Evolutionary conservation across 2,329 filamentous ascomycete genomes (phyloP).

Genomic region (Daldinia eschscholtzii): DNA sequence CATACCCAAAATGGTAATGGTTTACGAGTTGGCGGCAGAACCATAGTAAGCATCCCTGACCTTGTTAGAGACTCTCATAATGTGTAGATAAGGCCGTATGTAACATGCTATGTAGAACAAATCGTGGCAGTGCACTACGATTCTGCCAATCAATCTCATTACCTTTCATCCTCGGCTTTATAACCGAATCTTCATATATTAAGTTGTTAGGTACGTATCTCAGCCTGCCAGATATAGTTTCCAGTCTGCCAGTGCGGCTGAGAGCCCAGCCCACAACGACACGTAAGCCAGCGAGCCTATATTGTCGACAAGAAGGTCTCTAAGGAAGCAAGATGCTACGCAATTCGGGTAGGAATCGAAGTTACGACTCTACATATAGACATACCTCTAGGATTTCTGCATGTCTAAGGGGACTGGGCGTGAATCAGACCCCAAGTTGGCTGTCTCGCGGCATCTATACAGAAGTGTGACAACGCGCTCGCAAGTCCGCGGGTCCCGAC

Average conservation of each 20-base stretch:
- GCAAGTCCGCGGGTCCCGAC: slow-evolving; percentile 14
- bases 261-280: slow-evolving; percentile 15
- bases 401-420: background rate
- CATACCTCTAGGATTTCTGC: background rate
- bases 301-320: background rate
- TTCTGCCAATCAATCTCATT: background rate
- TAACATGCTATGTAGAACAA: background rate
- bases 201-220: too few relatives aligned
- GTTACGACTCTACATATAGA: background rate
- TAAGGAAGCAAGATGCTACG: background rate
- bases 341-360: background rate
- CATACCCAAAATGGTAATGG: background rate
- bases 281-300: slow-evolving; percentile 19
- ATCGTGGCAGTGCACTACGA: slow-evolving; percentile 2
- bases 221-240: background rate
- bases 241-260: slow-evolving; percentile 12
- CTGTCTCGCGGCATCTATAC: background rate
- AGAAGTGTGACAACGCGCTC: background rate
- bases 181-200: slow-evolving; percentile 12
- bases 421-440: background rate
- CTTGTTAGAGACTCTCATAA: background rate
- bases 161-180: slow-evolving; percentile 3
- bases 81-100: background rate
- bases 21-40: slow-evolving; percentile 3
- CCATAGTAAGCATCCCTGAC: background rate